These are phyloP conservation scores for Verticillium longisporum DNA, from an alignment of 2,329 filamentous ascomycete species.

Conservation along the genomic window DNA sequence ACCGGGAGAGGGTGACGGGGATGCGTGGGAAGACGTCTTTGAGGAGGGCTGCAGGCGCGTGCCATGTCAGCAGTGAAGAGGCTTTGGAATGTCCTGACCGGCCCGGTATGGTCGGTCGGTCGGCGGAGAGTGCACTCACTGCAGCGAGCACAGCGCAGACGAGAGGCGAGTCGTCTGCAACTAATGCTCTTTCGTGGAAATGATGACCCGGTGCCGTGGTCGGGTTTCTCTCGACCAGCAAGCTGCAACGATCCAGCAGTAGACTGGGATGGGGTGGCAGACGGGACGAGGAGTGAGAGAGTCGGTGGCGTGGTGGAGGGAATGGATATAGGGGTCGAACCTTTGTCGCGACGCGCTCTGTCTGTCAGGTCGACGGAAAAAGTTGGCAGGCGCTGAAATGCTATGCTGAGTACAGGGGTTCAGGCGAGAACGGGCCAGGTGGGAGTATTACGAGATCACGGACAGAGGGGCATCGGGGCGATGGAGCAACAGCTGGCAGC, in stretches of 20 bases:
- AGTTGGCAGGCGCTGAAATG: not conserved
- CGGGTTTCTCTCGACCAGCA: not conserved
- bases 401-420: not conserved
- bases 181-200: slow-evolving; percentile 39
- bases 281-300: not conserved
- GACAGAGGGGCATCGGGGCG: slow-evolving; percentile 13
- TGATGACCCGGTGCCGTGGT: not conserved
- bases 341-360: slow-evolving; percentile 7
- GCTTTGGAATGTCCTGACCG: not conserved
- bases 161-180: slow-evolving; percentile 50
- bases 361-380: not conserved
- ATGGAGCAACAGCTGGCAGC: slow-evolving; percentile 1
- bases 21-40: slow-evolving; percentile 51
- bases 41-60: slow-evolving; percentile 24
- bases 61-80: not conserved
- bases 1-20: slow-evolving; percentile 48
- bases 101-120: slow-evolving; percentile 4
- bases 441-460: slow-evolving; percentile 5
- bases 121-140: slow-evolving; percentile 29
- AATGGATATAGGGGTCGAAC: not conserved
- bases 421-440: not conserved
- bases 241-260: not conserved
- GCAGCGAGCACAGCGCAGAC: slow-evolving; percentile 57
- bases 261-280: not conserved
- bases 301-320: not conserved